Evolutionary conservation across 2,329 filamentous ascomycete species (phyloP).

Genomic region (Cladophialophora chaetospira): DNA sequence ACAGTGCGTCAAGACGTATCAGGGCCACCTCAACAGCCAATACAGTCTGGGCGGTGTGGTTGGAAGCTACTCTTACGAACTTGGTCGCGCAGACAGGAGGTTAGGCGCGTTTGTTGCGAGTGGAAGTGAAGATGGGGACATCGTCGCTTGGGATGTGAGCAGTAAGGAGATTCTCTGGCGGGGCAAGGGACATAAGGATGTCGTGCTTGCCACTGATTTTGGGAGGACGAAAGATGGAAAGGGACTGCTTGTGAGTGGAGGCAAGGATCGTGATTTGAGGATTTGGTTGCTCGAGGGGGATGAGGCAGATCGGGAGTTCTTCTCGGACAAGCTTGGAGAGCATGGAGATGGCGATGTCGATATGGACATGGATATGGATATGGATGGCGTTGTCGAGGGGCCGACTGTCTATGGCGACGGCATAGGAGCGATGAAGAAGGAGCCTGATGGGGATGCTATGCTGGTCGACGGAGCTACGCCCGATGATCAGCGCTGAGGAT

Average conservation of each 20-base stretch:
- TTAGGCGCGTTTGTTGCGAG: constrained; percentile 69
- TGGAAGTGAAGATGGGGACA: constrained; percentile 82
- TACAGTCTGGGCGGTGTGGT: constrained; percentile 87
- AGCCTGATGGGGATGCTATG: neutral
- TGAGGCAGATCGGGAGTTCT: constrained; percentile 5
- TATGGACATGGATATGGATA: constrained; percentile 20
- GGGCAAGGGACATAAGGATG: constrained; percentile 57
- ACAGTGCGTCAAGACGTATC: constrained; percentile 93
- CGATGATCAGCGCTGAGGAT: neutral
- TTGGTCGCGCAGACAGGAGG: constrained; percentile 7
- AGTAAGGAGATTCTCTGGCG: constrained; percentile 80
- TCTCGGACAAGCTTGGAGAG: neutral
- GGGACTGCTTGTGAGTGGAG: constrained; percentile 32
- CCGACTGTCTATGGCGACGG: neutral
- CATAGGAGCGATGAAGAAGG: neutral
- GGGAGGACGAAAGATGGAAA: constrained; percentile 45
- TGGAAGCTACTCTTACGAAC: constrained; percentile 59
- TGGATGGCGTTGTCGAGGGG: constrained; percentile 11
- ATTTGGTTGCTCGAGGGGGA: constrained; percentile 29
- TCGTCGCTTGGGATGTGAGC: constrained; percentile 88
- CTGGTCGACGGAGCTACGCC: neutral
- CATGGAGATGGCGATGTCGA: constrained; percentile 10
- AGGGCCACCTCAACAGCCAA: constrained; percentile 81
- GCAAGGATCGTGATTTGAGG: constrained; percentile 30
- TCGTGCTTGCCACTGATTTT: constrained; percentile 61